Evolutionary conservation across 352 stramenopile species (phyloP).

Genomic region (Phytopythium litorale): DNA sequence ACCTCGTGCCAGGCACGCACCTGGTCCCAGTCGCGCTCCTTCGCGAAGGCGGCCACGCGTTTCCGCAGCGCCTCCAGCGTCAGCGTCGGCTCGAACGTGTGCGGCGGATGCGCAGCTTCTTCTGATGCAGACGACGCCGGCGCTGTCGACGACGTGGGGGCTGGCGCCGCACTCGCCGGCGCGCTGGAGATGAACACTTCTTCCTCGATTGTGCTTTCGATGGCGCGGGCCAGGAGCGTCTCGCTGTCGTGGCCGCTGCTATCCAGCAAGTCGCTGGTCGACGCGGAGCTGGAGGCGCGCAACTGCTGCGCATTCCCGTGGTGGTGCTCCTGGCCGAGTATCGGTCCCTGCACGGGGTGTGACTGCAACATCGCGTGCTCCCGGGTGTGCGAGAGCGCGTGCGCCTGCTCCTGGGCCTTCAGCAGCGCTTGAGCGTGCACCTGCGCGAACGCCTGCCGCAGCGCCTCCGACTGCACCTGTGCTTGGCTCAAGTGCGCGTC

Average conservation of each 20-base stretch:
- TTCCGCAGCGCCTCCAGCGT: slow-evolving; percentile 27
- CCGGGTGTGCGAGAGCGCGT: slow-evolving; percentile 30
- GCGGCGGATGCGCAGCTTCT: slow-evolving; percentile 9
- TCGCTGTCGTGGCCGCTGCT: slow-evolving; percentile 46
- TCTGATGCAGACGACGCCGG: slow-evolving; percentile 21
- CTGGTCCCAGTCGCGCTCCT: slow-evolving; percentile 34
- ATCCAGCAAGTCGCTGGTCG: slow-evolving; percentile 12
- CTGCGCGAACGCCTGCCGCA: slow-evolving; percentile 24
- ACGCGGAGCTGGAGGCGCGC: not conserved
- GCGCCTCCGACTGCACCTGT: slow-evolving; percentile 27
- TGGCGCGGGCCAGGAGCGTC: slow-evolving; percentile 41
- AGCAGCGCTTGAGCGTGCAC: slow-evolving; percentile 25
- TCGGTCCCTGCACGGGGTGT: slow-evolving; percentile 1
- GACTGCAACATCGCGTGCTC: slow-evolving; percentile 19
- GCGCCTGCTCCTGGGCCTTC: slow-evolving; percentile 31
- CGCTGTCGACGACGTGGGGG: slow-evolving; percentile 11
- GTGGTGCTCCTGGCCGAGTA: not conserved
- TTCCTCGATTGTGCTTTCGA: slow-evolving; percentile 46
- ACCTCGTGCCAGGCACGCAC: not conserved
- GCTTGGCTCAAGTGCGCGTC: slow-evolving; percentile 26
- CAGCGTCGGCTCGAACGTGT: slow-evolving; percentile 11
- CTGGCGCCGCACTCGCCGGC: slow-evolving; percentile 15
- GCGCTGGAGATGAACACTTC: slow-evolving; percentile 26
- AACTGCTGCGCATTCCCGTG: not conserved
- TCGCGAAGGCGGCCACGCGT: slow-evolving; percentile 21